Evolutionary conservation across 768 basidiomycete genomes (phyloP), one percentile per base, ranked within the genome.

Genomic region (Lactarius sp.): DNA sequence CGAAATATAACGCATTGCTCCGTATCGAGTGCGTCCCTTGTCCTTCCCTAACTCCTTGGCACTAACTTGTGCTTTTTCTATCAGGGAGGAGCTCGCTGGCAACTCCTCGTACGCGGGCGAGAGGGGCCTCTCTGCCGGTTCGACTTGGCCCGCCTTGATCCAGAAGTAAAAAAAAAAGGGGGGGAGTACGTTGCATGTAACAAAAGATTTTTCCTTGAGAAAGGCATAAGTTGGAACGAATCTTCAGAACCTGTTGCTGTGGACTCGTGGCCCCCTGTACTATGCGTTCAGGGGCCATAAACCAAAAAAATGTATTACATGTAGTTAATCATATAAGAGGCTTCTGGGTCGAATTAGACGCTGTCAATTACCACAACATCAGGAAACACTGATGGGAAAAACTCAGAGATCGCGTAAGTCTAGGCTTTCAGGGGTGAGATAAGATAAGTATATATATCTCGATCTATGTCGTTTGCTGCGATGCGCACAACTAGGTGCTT

Each of bases 1-100:
- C 92, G 72, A 95, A 95, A 78, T 93, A 94, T 83, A 95, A 95
- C 73, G 79, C 83, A 39, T 79, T 97, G 59, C 82, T 97, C 73
- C 90, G 94, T 70, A 95, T 95, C 66, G 91, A 93, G 87, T 93
- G 76, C 72, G 88, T 47, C n/a, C 16, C 6, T 67, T n/a, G 31
- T 55, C 34, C 42, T 69, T 22, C 1, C 46, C 31, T 51, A 6
- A 62, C 46, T 52, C 56, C 54, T 53, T 34, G 67, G 68, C 67
- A 67, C 53, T 62, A 31, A 55, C 56, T 22, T 44, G 62, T 55
- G 64, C 56, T 58, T 27, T 54, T 36, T 20, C 27, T 46, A 62
- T 6, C 59, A 91, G 89, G 81, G 91, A 88, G 74, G 90, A 96
- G 77, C 80, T 95, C 69, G 88, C 76, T 63, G 78, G 79, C 64